Conservation (phyloP, 768 basidiomycete species). For the Kwoniella sp. region DNA sequence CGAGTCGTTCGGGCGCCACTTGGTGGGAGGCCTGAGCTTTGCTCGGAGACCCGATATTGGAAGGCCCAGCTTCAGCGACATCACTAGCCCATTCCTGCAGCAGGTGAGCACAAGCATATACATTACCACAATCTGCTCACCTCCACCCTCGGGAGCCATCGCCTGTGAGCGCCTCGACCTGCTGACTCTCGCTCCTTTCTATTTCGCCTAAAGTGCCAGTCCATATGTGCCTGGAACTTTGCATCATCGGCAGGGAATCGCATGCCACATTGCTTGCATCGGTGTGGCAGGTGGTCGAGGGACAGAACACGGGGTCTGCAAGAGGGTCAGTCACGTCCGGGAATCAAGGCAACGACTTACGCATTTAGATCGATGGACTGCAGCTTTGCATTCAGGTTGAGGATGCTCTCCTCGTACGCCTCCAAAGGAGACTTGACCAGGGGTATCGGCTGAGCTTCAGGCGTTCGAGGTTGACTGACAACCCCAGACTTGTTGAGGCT, state of each 20-base stretch:
- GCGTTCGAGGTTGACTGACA: constrained; percentile 26
- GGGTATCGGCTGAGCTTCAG: constrained; percentile 7
- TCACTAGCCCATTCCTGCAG: constrained; percentile 84
- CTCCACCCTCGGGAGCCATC: constrained; percentile 80
- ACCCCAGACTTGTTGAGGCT: constrained; percentile 29
- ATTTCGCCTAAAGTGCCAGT: constrained; percentile 95
- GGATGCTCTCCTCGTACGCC: constrained; percentile 46
- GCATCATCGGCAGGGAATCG: constrained; percentile 80
- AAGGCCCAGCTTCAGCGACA: constrained; percentile 41
- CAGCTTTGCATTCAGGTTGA: constrained; percentile 33
- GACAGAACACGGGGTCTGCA: constrained; percentile 24
- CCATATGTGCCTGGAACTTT: constrained; percentile 78
- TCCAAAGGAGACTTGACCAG: constrained; percentile 23
- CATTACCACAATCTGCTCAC: constrained; percentile 54
- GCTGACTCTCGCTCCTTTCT: constrained; percentile 55
- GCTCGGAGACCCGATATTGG: constrained; percentile 22
- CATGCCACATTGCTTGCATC: constrained; percentile 91
- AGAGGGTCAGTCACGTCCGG: constrained; percentile 2
- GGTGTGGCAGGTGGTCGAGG: constrained; percentile 60
- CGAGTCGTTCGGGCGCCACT: constrained; percentile 66
- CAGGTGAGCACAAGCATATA: no score
- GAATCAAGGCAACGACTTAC: constrained; percentile 16
- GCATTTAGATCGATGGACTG: constrained; percentile 32
- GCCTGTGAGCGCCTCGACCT: constrained; percentile 80
- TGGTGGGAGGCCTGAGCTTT: constrained; percentile 51